These are phyloP conservation scores for Ogataea henricii DNA, from an alignment of 805 yeast species.

Conservation along the genomic window DNA sequence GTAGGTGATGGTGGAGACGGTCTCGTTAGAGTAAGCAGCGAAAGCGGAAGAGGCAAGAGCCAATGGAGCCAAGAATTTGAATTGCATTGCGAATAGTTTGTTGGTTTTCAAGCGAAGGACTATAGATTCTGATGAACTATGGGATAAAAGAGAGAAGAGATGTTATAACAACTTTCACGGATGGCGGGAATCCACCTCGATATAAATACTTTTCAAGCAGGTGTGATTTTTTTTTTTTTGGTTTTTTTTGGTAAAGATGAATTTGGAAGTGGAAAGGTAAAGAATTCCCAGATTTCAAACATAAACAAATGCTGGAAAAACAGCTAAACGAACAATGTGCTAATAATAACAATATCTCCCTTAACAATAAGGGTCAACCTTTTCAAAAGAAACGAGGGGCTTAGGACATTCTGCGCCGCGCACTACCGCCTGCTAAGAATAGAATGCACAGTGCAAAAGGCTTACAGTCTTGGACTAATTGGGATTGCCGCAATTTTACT, in stretches of 20 bases:
- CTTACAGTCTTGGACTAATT: neutral
- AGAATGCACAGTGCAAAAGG: neutral
- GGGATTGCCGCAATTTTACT: neutral
- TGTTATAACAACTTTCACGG: neutral
- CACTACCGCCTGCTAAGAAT: slow-evolving; percentile 6
- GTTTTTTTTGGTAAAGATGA: too few species aligned
- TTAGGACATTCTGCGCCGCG: neutral
- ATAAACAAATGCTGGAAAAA: slow-evolving; percentile 17
- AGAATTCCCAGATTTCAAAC: slow-evolving; percentile 13
- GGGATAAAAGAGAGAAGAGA: neutral
- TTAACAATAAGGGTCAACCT: neutral
- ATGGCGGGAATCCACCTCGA: slow-evolving; percentile 3
- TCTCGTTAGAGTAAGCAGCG: slow-evolving; percentile 47
- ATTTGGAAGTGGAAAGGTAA: slow-evolving; percentile 13
- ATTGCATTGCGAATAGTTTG: slow-evolving; percentile 35
- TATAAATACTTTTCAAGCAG: slow-evolving; percentile 12
- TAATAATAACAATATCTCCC: neutral
- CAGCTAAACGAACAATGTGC: neutral
- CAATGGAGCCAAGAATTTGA: slow-evolving; percentile 36
- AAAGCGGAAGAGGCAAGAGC: slow-evolving; percentile 43
- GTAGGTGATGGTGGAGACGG: slow-evolving; percentile 51
- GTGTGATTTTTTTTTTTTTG: neutral
- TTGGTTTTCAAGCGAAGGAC: slow-evolving; percentile 35
- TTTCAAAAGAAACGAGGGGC: neutral
- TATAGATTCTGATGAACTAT: slow-evolving; percentile 15